These are phyloP conservation scores for Globisporangium acanthophoron DNA, from an alignment of 352 stramenopile species.

Conservation along the genomic window DNA sequence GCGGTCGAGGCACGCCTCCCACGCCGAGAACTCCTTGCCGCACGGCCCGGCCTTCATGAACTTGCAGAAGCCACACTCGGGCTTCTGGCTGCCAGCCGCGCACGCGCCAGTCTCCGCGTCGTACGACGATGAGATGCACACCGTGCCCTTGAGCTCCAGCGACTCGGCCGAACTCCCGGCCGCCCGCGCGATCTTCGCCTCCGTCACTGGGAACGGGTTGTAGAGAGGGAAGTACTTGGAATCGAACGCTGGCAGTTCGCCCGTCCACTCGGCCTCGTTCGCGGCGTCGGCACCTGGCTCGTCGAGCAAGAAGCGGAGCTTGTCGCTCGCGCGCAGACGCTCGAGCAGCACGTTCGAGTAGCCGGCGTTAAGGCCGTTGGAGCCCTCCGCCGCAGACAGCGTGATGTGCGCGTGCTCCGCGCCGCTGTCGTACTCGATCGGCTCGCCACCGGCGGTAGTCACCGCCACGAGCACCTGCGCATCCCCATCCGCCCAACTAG, in stretches of 20 bases:
- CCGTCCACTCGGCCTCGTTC: slow-evolving; percentile 30
- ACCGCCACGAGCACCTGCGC: slow-evolving; percentile 51
- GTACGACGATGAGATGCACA: slow-evolving; percentile 67
- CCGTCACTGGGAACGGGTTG: slow-evolving; percentile 64
- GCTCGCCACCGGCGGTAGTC: slow-evolving; percentile 58
- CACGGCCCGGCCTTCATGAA: slow-evolving; percentile 89
- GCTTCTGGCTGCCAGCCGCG: slow-evolving; percentile 37
- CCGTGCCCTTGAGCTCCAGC: slow-evolving; percentile 43
- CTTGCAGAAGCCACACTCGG: slow-evolving; percentile 87
- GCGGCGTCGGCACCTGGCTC: slow-evolving; percentile 9
- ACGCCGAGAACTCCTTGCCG: slow-evolving; percentile 69
- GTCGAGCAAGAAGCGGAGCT: slow-evolving; percentile 49
- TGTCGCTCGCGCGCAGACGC: slow-evolving; percentile 56
- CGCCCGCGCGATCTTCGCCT: slow-evolving; percentile 29
- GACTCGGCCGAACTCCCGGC: slow-evolving; percentile 8
- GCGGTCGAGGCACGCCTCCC: slow-evolving; percentile 75
- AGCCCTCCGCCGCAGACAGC: slow-evolving; percentile 42
- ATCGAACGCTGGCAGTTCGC: slow-evolving; percentile 63
- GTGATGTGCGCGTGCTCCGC: slow-evolving; percentile 50
- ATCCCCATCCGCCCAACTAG: neutral
- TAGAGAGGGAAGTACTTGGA: slow-evolving; percentile 73
- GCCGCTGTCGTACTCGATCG: slow-evolving; percentile 40
- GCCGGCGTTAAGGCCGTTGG: slow-evolving; percentile 39
- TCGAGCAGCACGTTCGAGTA: slow-evolving; percentile 75
- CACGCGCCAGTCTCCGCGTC: slow-evolving; percentile 48